Evolutionary conservation across 2,329 filamentous ascomycete species (phyloP), one percentile per base, ranked within the genome.

Genomic region (Trichothecium roseum): DNA sequence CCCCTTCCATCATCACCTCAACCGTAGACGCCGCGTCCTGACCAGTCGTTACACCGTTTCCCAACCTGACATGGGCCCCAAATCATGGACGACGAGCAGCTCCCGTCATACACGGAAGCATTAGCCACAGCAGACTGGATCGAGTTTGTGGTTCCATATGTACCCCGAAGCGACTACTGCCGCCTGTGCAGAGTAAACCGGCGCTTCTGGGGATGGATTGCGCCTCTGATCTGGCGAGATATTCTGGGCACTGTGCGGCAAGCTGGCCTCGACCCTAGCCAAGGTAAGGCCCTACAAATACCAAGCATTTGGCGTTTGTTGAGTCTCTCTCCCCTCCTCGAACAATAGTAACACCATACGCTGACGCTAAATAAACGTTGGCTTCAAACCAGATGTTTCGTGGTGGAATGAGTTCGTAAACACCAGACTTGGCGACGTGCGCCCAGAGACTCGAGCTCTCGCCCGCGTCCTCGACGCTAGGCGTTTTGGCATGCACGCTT

Each of bases 21-120:
- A 15, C 18, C 9, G 22, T 9, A 18, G 13, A 20, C 29, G n/a
- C 15, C 20, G 24, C 9, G 26, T 26, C 10, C 4, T 15, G 18
- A 5, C n/a, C 15, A 17, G 3, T 35, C 26, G 4, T 7, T 14
- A 10, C 15, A 20, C 33, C 29, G 22, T 8, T 35, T 24, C 26
- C 8, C 8, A 34, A 26, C 18, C 20, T 24, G 10, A 10, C 20
- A 24, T 24, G 20, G 20, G 6, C 20, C 12, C 31, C 31, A 14
- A 22, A 34, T 27, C 32, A 33, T 17, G 13, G 13, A 28, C 4
- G 32, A 6, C 6, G 20, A 24, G 20, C 20, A 10, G 20, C 60
- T 67, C n/a, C 71, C 72, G 2, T 70, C 72, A 0, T 77, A 77
- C 48, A 53, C 60, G 34, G 63, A 74, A 39, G 71, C 72, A 35